These are phyloP conservation scores for Shiraia sp. DNA, from an alignment of 2,329 filamentous ascomycete genomes.

Conservation along the genomic window DNA sequence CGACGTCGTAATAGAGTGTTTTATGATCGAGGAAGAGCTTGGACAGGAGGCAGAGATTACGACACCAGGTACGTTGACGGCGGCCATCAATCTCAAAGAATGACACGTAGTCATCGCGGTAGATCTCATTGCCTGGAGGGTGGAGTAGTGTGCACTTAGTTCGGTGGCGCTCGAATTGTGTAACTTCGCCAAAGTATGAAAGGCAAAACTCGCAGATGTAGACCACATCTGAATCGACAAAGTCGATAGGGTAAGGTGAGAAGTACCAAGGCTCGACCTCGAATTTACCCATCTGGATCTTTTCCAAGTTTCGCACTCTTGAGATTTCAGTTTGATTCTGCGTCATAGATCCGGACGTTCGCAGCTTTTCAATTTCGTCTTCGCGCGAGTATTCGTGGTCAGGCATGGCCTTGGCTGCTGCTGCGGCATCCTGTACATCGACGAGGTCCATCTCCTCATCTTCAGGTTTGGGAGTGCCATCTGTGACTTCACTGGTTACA, in stretches of 20 bases:
- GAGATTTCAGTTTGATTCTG: constrained; percentile 97
- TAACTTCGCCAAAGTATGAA: constrained; percentile 81
- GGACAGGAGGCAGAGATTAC: constrained; percentile 89
- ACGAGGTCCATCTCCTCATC: constrained; percentile 58
- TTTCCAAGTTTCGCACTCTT: constrained; percentile 90
- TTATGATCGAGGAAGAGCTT: constrained; percentile 99
- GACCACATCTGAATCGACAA: constrained; percentile 85
- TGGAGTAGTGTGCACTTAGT: constrained; percentile 89
- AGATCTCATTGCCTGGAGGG: constrained; percentile 96
- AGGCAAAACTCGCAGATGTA: constrained; percentile 98
- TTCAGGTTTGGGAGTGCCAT: constrained; percentile 55
- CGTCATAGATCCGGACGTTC: constrained; percentile 96
- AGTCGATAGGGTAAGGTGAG: constrained; percentile 90
- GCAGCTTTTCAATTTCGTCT: constrained; percentile 93
- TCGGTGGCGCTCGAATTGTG: constrained; percentile 83
- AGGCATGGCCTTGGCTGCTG: constrained; percentile 56
- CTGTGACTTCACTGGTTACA: constrained; percentile 52
- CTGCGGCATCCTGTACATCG: constrained; percentile 57
- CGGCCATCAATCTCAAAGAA: constrained; percentile 98
- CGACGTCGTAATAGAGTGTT: constrained; percentile 98
- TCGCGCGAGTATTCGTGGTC: constrained; percentile 70
- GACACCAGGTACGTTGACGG: constrained; percentile 92
- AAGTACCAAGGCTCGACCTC: constrained; percentile 99
- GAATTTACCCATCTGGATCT: constrained; percentile 88
- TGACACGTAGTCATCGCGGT: constrained; percentile 88